Evolutionary conservation across 176 grass and related monocot species (phyloP).

Genomic region (Rhynchospora pubera): DNA sequence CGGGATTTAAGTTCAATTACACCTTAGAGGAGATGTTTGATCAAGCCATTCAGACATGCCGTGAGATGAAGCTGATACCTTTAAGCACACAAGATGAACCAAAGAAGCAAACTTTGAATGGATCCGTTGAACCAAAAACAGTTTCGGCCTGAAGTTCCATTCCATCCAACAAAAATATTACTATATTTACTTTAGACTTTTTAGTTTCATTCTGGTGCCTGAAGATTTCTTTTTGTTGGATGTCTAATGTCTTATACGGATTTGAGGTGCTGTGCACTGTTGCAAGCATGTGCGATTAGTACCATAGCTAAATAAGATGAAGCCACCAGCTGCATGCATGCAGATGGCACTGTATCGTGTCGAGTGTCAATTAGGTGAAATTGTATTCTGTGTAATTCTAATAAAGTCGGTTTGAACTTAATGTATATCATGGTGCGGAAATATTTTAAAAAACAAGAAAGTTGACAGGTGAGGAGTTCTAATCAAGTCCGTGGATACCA

Average conservation of each 20-base stretch:
- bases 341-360: not conserved
- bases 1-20: slow-evolving; percentile 67
- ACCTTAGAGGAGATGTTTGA: slow-evolving; percentile 77
- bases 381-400: not conserved
- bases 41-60: slow-evolving; percentile 47
- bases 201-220: not conserved
- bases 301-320: not conserved
- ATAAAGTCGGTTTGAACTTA: not conserved
- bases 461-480: not conserved
- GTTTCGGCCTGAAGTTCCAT: not conserved
- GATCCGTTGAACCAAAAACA: not conserved
- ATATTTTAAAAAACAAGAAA: not conserved
- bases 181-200: not conserved
- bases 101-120: not conserved
- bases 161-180: not conserved
- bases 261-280: not conserved
- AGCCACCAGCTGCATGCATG: not conserved
- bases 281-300: not conserved
- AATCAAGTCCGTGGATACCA: not conserved
- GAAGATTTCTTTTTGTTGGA: not conserved
- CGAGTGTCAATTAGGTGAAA: not conserved
- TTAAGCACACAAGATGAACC: slow-evolving; percentile 6
- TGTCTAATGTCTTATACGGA: not conserved
- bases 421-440: not conserved
- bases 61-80: slow-evolving; percentile 58